These are phyloP conservation scores for Ascochyta rabiei DNA, from an alignment of 2,329 filamentous ascomycete genomes.

Conservation along the genomic window DNA sequence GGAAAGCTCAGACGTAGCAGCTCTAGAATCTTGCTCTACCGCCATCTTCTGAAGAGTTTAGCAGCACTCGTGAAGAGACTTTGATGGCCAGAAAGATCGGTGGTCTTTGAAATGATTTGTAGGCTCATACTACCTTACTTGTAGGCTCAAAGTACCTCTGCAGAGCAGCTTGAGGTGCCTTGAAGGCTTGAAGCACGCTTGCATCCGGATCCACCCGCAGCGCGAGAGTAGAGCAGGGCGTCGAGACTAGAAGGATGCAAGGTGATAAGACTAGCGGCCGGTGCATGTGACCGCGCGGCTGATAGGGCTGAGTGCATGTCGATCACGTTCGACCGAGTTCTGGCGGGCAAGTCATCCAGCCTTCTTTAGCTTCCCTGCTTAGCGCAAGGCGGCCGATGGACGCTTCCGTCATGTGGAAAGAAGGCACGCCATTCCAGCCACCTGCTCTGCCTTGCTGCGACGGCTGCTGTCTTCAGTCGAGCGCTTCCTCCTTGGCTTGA, in stretches of 20 bases:
- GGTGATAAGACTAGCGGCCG: slow-evolving; percentile 4
- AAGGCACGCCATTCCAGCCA: slow-evolving; percentile 28
- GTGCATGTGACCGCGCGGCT: slow-evolving; percentile 14
- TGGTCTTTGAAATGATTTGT: too few relatives aligned
- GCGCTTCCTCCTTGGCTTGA: slow-evolving; percentile 9
- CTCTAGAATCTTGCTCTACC: too few relatives aligned
- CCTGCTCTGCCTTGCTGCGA: slow-evolving; percentile 19
- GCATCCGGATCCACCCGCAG: not conserved
- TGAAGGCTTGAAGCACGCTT: too few relatives aligned
- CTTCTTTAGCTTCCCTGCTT: slow-evolving; percentile 13
- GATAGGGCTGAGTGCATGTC: slow-evolving; percentile 29
- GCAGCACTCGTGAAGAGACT: too few relatives aligned
- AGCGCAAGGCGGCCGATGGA: slow-evolving; percentile 12
- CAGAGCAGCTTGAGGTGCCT: too few relatives aligned
- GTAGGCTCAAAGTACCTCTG: too few relatives aligned
- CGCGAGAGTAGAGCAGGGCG: not conserved
- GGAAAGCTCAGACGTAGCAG: too few relatives aligned
- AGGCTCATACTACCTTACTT: too few relatives aligned
- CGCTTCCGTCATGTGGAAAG: slow-evolving; percentile 24
- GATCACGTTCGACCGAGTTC: slow-evolving; percentile 35
- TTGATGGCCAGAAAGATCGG: too few relatives aligned
- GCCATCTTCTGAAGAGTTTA: too few relatives aligned
- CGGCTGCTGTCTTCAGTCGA: slow-evolving; percentile 15
- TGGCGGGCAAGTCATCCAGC: slow-evolving; percentile 15
- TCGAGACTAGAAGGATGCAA: not conserved